A percentile compares a stretch with the other conserved stretches of the same genome.
Evolutionary conservation across 2,329 filamentous ascomycete genomes (phyloP).

Genomic region (Pseudogymnoascus sp.): DNA sequence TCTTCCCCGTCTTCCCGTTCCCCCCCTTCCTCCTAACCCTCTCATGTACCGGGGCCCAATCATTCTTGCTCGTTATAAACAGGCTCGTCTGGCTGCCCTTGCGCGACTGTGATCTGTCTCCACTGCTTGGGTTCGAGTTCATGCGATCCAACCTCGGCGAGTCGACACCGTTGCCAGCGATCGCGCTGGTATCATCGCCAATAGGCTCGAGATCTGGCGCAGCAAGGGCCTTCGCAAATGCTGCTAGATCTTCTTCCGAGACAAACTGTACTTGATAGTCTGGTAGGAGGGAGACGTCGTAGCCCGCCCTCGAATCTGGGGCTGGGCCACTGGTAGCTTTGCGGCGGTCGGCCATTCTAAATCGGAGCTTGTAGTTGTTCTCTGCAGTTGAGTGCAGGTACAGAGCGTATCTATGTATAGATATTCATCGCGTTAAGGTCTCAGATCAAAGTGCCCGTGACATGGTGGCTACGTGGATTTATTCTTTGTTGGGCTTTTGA

Average conservation of each 20-base stretch:
- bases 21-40: conserved; percentile 39
- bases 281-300: conserved; percentile 63
- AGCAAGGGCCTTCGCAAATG: conserved; percentile 74
- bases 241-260: conserved; percentile 58
- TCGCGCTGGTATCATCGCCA: conserved; percentile 37
- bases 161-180: not conserved
- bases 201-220: conserved; percentile 68
- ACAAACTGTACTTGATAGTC: conserved; percentile 75
- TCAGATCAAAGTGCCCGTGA: conserved; percentile 1
- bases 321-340: conserved; percentile 42
- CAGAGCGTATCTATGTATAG: not conserved
- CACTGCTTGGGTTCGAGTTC: not conserved
- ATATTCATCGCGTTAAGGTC: not conserved
- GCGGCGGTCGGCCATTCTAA: conserved; percentile 25
- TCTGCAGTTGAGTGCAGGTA: conserved; percentile 3
- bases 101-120: not conserved
- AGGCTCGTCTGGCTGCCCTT: conserved; percentile 18
- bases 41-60: conserved; percentile 86
- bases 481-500: conserved; percentile 1
- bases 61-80: conserved; percentile 85
- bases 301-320: conserved; percentile 53
- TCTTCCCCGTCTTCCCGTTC: conserved; percentile 30
- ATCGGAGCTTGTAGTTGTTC: not conserved
- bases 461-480: not conserved
- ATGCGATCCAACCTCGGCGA: not conserved